These are phyloP conservation scores for Solanum hybrid DNA, from an alignment of 305 asterid genomes.

Conservation along the genomic window DNA sequence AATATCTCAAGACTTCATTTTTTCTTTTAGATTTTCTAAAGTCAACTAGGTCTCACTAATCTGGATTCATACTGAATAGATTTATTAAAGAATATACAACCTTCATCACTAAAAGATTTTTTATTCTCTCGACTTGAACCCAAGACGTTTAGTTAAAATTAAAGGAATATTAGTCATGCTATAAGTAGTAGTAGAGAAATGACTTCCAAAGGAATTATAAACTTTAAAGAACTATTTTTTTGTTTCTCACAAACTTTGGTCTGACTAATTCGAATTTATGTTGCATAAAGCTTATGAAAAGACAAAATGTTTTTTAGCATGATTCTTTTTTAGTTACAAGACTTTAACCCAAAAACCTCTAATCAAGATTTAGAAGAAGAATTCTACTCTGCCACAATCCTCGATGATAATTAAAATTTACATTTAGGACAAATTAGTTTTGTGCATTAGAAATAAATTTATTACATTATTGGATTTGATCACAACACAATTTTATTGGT, in stretches of 20 bases:
- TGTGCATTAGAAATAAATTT: neutral
- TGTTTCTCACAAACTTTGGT: neutral
- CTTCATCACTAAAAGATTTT: accelerated
- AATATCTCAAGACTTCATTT: neutral
- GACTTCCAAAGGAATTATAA: neutral
- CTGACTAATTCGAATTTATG: neutral
- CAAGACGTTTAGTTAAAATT: neutral
- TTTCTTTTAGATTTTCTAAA: neutral
- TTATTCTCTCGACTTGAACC: neutral
- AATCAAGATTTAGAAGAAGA: neutral
- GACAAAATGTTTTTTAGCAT: neutral
- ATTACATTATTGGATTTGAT: neutral
- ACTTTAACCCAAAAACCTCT: neutral
- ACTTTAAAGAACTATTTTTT: neutral
- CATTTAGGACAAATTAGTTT: neutral
- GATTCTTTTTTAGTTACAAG: neutral
- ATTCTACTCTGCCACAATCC: neutral
- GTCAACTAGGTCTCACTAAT: too few species aligned
- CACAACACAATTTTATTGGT: neutral
- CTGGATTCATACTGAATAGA: neutral
- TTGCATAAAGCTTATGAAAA: neutral
- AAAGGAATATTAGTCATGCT: neutral
- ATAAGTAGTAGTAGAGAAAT: neutral
- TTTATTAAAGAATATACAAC: neutral
- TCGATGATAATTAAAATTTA: neutral